phyloP scores from a whole-genome alignment of 179 eudicot species.

The Silene vulgaris region DNA sequence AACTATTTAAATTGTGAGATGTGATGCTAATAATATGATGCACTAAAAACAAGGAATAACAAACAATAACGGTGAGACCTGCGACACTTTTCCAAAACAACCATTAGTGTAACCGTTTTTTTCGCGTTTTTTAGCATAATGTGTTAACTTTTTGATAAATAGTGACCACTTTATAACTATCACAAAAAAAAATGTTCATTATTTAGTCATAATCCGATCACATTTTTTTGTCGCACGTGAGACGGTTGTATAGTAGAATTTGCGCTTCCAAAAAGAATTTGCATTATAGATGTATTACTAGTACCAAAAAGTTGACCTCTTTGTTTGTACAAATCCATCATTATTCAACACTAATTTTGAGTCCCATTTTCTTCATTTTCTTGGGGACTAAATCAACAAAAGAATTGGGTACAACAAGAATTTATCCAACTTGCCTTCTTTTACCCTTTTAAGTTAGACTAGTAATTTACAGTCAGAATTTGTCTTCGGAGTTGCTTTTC shows the following conservation, averaged over 20 bases:
- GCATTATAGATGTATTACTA: background rate
- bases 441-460: constrained; percentile 19
- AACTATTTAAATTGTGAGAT: background rate
- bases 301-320: constrained; percentile 24
- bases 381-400: constrained; percentile 16
- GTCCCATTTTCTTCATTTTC: constrained; percentile 6
- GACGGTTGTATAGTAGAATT: no score
- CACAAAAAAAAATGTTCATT: no score
- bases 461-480: constrained; percentile 30
- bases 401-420: constrained; percentile 22
- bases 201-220: no score
- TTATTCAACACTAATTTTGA: constrained; percentile 17
- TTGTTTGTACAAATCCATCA: constrained; percentile 29
- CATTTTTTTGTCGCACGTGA: no score
- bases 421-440: constrained; percentile 13
- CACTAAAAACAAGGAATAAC: constrained; percentile 1
- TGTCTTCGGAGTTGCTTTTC: constrained; percentile 14
- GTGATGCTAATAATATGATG: no score
- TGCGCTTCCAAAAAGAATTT: constrained; percentile 12
- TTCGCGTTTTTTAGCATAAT: no score
- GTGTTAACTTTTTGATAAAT: no score
- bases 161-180: no score
- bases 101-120: no score
- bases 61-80: background rate
- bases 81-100: background rate